phyloP scores from a whole-genome alignment of 495 filamentous ascomycete species.

The Echria macrotheca region DNA sequence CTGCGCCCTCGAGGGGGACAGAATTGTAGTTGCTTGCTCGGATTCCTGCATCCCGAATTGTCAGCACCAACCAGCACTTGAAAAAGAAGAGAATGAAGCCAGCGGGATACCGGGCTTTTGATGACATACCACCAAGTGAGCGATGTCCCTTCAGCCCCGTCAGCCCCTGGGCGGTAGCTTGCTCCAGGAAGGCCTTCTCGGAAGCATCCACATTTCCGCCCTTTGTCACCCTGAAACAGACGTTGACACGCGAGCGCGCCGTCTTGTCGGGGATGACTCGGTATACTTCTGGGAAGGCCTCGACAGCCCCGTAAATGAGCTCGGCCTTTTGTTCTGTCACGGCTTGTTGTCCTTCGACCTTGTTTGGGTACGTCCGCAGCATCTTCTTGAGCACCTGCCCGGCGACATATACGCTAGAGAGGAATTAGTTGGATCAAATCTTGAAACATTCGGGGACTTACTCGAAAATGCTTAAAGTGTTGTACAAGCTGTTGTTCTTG shows the following conservation, averaged over 20 bases:
- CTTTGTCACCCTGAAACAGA: slow-evolving; percentile 70
- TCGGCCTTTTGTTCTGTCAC: slow-evolving; percentile 66
- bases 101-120: no score
- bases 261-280: slow-evolving; percentile 65
- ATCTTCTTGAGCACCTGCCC: slow-evolving; percentile 73
- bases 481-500: slow-evolving; percentile 88
- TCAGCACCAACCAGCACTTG: no score
- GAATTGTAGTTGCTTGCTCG: slow-evolving; percentile 62
- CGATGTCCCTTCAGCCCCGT: slow-evolving; percentile 77
- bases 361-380: slow-evolving; percentile 53
- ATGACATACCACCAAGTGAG: slow-evolving; percentile 54
- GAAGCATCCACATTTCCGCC: slow-evolving; percentile 52
- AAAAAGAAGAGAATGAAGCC: no score
- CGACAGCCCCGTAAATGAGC: slow-evolving; percentile 67
- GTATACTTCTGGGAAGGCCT: slow-evolving; percentile 64
- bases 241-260: slow-evolving; percentile 81
- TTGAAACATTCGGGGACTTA: no score
- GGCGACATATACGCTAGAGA: slow-evolving; percentile 74
- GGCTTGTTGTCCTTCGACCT: slow-evolving; percentile 65
- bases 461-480: slow-evolving; percentile 91
- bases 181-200: slow-evolving; percentile 74
- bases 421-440: no score
- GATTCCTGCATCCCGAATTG: slow-evolving; percentile 46
- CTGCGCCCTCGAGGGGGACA: slow-evolving; percentile 49
- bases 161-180: slow-evolving; percentile 57